Evolutionary conservation across 371 early-diverging fungal species (phyloP), one percentile per base, ranked within the genome.

Genomic region (Mucor irregularis): DNA sequence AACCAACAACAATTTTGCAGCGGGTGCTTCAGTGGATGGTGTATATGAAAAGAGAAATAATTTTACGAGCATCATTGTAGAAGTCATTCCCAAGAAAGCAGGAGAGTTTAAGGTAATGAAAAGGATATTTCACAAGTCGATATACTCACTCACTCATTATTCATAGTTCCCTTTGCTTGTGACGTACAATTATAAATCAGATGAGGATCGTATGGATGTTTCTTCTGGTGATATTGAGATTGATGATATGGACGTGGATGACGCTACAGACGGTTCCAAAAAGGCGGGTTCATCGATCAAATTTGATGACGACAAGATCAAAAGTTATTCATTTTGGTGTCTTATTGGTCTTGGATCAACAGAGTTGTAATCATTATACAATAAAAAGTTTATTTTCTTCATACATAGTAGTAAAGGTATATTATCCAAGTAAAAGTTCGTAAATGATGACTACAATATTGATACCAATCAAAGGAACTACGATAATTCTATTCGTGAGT

Each of bases 381-480:
- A 29, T 19, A 29, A 22, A 21, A 28, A 47, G 7, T 17, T n/a
- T 44, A 21, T 52, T 34, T 43, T 29, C 33, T 19, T 31, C 21
- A 14, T 30, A 22, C 5, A 6, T 40, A n/a, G 22, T 35, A 34
- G 8, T 31, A 19, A 24, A 11, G 35, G n/a, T 42, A 11, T 46
- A 37, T 33, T 74, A 95, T 56, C 94, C 95, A 26, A 93, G 76
- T 38, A 93, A 62, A 46, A 95, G 79, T 59, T 90, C 89, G 58
- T 92, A 93, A 24, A 92, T 77, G 29, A 95, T 93, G n/a, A 92
- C 87, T 17, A 93, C 46, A 7, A 90, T 68, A 62, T 95, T 95
- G 58, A 91, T 78, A 14, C 65, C 87, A 48, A 95, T 90, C 14
- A 95, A 79, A 25, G 95, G 95, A 53, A 95, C 91, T 90, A 77